Percentiles rank a stretch among this genome's conserved stretches.
Evolutionary conservation across 179 eudicot species (phyloP).

Genomic region (Silene coronaria): DNA sequence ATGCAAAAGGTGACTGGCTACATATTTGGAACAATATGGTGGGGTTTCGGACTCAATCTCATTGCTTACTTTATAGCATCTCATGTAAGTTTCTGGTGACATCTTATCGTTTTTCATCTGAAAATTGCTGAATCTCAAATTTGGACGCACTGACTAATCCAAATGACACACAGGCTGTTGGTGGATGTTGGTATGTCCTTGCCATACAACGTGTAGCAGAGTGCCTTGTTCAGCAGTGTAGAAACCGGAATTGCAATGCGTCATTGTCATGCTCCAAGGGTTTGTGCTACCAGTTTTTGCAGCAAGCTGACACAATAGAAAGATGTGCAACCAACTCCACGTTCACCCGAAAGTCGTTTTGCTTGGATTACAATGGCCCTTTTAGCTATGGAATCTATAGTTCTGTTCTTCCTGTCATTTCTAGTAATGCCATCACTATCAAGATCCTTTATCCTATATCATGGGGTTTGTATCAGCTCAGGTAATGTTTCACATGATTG

Average conservation of each 20-base stretch:
- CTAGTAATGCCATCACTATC: slow-evolving; percentile 56
- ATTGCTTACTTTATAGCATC: slow-evolving; percentile 89
- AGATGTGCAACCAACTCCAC: slow-evolving; percentile 42
- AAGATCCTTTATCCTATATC: slow-evolving; percentile 75
- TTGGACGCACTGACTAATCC: too few relatives aligned
- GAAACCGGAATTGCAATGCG: slow-evolving; percentile 33
- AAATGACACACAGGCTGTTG: slow-evolving; percentile 46
- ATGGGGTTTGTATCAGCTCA: slow-evolving; percentile 81
- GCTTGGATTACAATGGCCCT: slow-evolving; percentile 56
- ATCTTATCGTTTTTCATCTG: background rate
- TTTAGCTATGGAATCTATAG: slow-evolving; percentile 64
- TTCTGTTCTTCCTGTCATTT: slow-evolving; percentile 67
- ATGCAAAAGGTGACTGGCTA: slow-evolving; percentile 96
- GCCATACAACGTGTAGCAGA: slow-evolving; percentile 68
- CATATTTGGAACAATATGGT: slow-evolving; percentile 88
- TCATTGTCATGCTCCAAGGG: slow-evolving; percentile 62
- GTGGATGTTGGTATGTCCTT: slow-evolving; percentile 91
- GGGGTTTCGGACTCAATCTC: slow-evolving; percentile 93
- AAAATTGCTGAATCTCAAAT: too few relatives aligned
- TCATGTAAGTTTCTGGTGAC: slow-evolving; percentile 47
- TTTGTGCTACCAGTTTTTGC: slow-evolving; percentile 44
- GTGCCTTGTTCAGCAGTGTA: slow-evolving; percentile 63
- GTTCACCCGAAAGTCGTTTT: slow-evolving; percentile 35
- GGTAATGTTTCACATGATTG: too few relatives aligned
- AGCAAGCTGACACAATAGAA: slow-evolving; percentile 19